These are phyloP conservation scores for Populus alba DNA, from an alignment of 345 rosid species.

Conservation along the genomic window DNA sequence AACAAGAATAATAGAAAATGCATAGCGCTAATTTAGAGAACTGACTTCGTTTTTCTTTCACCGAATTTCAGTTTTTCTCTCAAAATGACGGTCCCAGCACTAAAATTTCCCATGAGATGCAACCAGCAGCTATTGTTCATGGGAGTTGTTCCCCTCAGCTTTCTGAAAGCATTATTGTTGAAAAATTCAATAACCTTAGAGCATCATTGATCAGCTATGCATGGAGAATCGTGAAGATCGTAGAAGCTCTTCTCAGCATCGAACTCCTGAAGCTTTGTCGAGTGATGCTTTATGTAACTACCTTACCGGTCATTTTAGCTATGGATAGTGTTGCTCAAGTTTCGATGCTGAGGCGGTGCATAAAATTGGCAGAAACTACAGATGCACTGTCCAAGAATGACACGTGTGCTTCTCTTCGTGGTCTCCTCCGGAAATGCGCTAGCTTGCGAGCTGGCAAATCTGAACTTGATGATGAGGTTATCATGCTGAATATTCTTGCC, in stretches of 20 bases:
- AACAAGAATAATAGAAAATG: background rate
- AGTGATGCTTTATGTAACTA: conserved; percentile 21
- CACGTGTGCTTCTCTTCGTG: conserved; percentile 61
- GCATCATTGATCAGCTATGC: background rate
- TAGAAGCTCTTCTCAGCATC: conserved; percentile 6
- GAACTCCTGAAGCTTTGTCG: conserved; percentile 2
- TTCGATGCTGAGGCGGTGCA: conserved; percentile 59
- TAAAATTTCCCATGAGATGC: conserved; percentile 17
- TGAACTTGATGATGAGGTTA: conserved; percentile 62
- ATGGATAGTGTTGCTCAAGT: conserved; percentile 73
- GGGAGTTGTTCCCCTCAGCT: conserved; percentile 16
- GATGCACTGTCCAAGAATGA: conserved; percentile 41
- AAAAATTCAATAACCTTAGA: conserved; percentile 28
- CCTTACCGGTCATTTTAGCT: conserved; percentile 46
- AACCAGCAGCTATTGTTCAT: background rate
- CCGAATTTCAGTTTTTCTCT: conserved; percentile 43
- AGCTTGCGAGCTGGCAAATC: conserved; percentile 58
- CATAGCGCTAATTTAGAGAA: background rate
- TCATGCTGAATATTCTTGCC: conserved; percentile 72
- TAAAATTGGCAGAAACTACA: conserved; percentile 43
- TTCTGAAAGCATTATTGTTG: conserved; percentile 23
- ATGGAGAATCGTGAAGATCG: background rate
- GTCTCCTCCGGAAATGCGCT: conserved; percentile 75
- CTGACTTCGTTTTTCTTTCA: conserved; percentile 10
- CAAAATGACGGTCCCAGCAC: conserved; percentile 20